Conservation (phyloP, 805 yeast species). For the Ogataea paraovalis region DNA sequence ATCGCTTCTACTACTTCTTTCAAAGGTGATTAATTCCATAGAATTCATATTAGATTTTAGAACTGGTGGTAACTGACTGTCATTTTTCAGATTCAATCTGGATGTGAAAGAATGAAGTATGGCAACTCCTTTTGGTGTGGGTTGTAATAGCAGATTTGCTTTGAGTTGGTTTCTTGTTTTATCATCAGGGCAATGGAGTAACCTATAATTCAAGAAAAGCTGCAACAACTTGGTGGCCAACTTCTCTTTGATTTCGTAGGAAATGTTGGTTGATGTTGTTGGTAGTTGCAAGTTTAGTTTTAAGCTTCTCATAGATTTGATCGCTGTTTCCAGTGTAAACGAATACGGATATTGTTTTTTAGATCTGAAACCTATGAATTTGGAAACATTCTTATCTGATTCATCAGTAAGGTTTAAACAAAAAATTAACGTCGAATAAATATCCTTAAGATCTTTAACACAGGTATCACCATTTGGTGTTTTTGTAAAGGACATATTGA, state of each 20-base stretch:
- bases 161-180: constrained; percentile 54
- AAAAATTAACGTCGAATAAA: constrained; percentile 48
- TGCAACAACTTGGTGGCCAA: constrained; percentile 45
- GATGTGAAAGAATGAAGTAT: constrained; percentile 58
- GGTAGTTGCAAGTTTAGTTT: constrained; percentile 43
- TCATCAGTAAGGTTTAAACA: constrained; percentile 38
- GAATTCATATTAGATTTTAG: constrained; percentile 59
- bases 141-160: constrained; percentile 53
- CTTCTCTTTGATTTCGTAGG: constrained; percentile 48
- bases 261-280: constrained; percentile 48
- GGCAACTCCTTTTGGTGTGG: constrained; percentile 88
- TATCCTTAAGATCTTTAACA: constrained; percentile 54
- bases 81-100: constrained; percentile 45
- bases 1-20: constrained; percentile 57
- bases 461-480: constrained; percentile 52
- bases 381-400: constrained; percentile 11
- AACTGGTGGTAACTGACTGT: constrained; percentile 20
- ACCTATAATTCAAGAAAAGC: constrained; percentile 54
- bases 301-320: constrained; percentile 47
- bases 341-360: constrained; percentile 41
- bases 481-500: constrained; percentile 25
- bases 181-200: constrained; percentile 73
- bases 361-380: constrained; percentile 12
- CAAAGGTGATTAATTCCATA: constrained; percentile 65
- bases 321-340: constrained; percentile 51